phyloP scores from a whole-genome alignment of 2,329 filamentous ascomycete species.

The Nothopassalora personata region DNA sequence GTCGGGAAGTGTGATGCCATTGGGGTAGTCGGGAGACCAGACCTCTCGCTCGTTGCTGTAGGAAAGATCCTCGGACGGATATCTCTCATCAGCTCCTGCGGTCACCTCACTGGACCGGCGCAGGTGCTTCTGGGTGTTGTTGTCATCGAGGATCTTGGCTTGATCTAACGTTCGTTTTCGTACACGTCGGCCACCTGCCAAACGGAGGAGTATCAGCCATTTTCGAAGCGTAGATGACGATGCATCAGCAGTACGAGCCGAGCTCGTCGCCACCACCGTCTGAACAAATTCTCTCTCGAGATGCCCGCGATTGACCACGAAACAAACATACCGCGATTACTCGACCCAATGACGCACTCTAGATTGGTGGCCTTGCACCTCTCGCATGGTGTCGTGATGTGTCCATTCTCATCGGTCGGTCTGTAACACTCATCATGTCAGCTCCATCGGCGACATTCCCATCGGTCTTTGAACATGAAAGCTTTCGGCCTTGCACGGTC shows the following conservation, averaged over 20 bases:
- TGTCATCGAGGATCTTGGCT: slow-evolving; percentile 29
- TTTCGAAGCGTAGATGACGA: background rate
- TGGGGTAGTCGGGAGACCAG: background rate
- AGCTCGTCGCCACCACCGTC: background rate
- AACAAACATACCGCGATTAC: slow-evolving; percentile 31
- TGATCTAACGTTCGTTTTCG: slow-evolving; percentile 44
- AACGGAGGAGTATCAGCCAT: background rate
- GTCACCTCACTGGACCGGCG: slow-evolving; percentile 1
- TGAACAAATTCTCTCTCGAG: too few species aligned
- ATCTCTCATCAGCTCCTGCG: background rate
- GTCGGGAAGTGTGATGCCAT: slow-evolving; percentile 7
- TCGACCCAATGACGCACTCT: slow-evolving; percentile 55
- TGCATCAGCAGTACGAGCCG: background rate
- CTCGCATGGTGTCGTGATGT: slow-evolving; percentile 50
- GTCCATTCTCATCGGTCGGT: slow-evolving; percentile 42
- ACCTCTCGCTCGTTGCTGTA: slow-evolving; percentile 1
- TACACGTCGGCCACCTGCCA: slow-evolving; percentile 49
- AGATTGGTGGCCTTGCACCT: slow-evolving; percentile 54
- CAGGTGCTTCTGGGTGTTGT: slow-evolving; percentile 11
- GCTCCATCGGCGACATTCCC: slow-evolving; percentile 19
- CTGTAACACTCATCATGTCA: slow-evolving; percentile 10
- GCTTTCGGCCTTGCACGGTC: background rate
- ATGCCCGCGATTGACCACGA: background rate
- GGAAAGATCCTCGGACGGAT: background rate
- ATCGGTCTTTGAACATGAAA: background rate